Conservation (phyloP, 2,329 filamentous ascomycete species). For the Trichoderma sp. region DNA sequence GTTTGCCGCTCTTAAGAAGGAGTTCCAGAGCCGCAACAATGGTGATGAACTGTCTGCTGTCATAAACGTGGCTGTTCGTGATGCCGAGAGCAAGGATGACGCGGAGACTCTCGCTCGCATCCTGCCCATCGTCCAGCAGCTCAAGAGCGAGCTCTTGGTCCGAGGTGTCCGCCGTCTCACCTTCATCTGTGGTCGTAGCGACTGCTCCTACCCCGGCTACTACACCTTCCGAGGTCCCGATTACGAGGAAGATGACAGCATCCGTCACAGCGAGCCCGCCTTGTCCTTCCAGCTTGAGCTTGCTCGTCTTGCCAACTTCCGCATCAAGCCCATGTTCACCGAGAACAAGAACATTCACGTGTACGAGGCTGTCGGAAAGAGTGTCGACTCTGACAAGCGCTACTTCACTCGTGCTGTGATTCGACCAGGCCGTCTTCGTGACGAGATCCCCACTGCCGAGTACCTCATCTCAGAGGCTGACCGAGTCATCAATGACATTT, state of each 20-base stretch:
- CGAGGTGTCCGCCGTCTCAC: constrained; percentile 85
- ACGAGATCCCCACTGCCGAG: constrained; percentile 97
- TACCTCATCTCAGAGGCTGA: constrained; percentile 98
- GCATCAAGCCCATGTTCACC: constrained; percentile 97
- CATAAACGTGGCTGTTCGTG: constrained; percentile 85
- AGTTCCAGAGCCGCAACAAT: constrained; percentile 35
- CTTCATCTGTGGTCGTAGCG: constrained; percentile 92
- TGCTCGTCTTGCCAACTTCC: constrained; percentile 89
- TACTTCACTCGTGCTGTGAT: constrained; percentile 98
- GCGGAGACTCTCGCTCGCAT: constrained; percentile 76
- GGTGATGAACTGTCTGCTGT: constrained; percentile 85
- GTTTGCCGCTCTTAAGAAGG: constrained; percentile 27
- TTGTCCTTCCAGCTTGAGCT: constrained; percentile 98
- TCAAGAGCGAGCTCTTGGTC: constrained; percentile 77
- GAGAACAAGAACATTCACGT: constrained; percentile 99
- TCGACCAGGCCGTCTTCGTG: constrained; percentile 85
- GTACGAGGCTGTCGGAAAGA: constrained; percentile 94
- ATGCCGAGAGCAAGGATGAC: constrained; percentile 81
- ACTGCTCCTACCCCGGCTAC: constrained; percentile 94
- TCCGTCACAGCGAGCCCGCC: constrained; percentile 94
- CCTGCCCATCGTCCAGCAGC: constrained; percentile 68
- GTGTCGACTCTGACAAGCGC: constrained; percentile 91
- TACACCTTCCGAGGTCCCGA: constrained; percentile 94
- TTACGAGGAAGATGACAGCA: constrained; percentile 89
- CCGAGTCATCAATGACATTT: constrained; percentile 93